Base-by-base conservation (phyloP, 805 yeast species). In the Candida awuae region DNA sequence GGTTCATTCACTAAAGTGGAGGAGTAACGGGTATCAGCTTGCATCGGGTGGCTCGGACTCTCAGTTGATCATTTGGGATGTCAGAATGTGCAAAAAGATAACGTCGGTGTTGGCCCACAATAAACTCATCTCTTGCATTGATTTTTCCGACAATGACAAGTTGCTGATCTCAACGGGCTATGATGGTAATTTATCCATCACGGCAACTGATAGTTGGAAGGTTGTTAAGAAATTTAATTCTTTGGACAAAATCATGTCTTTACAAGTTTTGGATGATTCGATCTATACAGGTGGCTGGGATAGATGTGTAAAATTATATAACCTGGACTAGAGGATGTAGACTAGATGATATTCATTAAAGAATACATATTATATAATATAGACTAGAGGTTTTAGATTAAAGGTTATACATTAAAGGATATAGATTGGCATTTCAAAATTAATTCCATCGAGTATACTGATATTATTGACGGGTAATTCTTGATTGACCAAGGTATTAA, bases 21-120 rank as follows among this genome's bases (percentile, higher is more conserved):
- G 88, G 4, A 68, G 72, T 1, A 80, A 84, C 58, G 95, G 95
- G 1, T 70, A 70, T 48, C 79, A 80, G 36, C 50, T 86, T 4
- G 87, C 87, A 3, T 79, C 90, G 0, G 97, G 88, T 3, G 77
- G 94, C 42, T 90, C 82, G 0, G 97, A 90, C 59, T 77, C 86
- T 22, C 62, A 76, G 2, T 70, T 86, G 8, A 81, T 82, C 50
- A 67, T 88, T 2, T 90, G 97, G 97, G 98, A 90, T 62, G 37
- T 90, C 27, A 67, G 98, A 27, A 54, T 49, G 39, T 47, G 49
- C 13, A 43, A 52, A 32, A 66, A 65, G 39, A 9, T 46, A 13
- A 67, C 65, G 6, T 56, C 68, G 15, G 72, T 90, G 4, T 78
- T 86, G 5, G 87, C 90, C 0, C 97, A 90, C 58, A 72, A 69